These are phyloP conservation scores for Rhodotorula glutinis DNA, from an alignment of 1,284 basidiomycete species.

Conservation along the genomic window DNA sequence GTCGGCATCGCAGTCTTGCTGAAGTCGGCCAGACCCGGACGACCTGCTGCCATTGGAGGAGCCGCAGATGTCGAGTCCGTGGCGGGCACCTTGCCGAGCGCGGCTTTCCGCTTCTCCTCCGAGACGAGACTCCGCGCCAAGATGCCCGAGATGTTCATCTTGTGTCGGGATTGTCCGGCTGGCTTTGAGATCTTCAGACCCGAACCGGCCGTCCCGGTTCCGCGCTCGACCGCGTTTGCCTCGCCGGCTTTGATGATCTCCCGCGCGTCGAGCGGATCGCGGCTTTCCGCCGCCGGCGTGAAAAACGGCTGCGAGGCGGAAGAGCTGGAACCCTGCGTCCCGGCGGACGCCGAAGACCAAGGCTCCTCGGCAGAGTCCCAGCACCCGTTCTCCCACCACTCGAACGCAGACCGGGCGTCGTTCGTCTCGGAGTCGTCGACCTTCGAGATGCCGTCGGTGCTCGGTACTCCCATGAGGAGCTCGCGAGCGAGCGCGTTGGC, in stretches of 20 bases:
- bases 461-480: constrained; percentile 33
- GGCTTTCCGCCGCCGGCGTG: constrained; percentile 8
- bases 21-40: neutral
- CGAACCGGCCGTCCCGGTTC: constrained; percentile 22
- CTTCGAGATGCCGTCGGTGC: constrained; percentile 6
- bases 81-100: constrained; percentile 3
- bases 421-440: neutral
- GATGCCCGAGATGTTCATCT: constrained; percentile 23
- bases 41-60: neutral
- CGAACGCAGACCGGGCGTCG: neutral
- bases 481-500: constrained; percentile 40
- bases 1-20: neutral
- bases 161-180: constrained; percentile 18
- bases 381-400: constrained; percentile 3
- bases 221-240: constrained; percentile 12
- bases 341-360: neutral
- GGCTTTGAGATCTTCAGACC: constrained; percentile 21
- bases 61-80: neutral
- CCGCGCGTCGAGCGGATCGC: constrained; percentile 27
- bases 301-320: constrained; percentile 27
- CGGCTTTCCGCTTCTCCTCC: constrained; percentile 23
- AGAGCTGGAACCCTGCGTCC: neutral
- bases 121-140: constrained; percentile 26
- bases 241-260: constrained; percentile 31
- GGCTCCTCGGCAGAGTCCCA: constrained; percentile 4